Percentiles rank a stretch among this genome's conserved stretches.
phyloP scores from a whole-genome alignment of 257 asterid genomes.

The Schizonepeta tenuifolia region DNA sequence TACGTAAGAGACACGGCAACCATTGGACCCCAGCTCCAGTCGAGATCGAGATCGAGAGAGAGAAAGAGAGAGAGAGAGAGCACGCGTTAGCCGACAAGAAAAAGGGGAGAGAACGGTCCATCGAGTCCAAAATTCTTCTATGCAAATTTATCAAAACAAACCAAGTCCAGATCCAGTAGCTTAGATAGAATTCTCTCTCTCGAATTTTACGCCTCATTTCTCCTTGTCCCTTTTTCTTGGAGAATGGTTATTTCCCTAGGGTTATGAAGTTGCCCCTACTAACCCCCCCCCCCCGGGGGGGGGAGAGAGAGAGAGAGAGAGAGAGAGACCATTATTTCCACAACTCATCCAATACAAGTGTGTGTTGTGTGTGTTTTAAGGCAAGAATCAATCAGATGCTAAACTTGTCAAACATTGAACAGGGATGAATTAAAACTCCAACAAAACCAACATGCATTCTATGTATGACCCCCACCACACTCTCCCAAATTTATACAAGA shows the following conservation, averaged over 20 bases:
- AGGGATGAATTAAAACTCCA: neutral
- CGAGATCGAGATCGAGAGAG: too few relatives aligned
- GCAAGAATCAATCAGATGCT: neutral
- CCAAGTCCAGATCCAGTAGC: neutral
- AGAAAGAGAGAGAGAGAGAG: neutral
- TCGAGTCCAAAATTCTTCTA: neutral
- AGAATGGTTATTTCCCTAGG: neutral
- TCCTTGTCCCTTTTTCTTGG: neutral
- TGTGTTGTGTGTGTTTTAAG: too few relatives aligned
- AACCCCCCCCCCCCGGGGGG: neutral
- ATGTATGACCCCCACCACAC: constrained; percentile 13
- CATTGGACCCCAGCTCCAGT: neutral
- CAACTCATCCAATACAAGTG: neutral
- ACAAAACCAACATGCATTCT: neutral
- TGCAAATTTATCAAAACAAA: neutral
- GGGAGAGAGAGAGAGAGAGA: neutral
- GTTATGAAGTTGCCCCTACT: too few relatives aligned
- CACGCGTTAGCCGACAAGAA: neutral
- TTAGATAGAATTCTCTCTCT: neutral
- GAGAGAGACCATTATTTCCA: neutral
- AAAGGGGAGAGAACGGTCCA: neutral
- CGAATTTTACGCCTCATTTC: neutral
- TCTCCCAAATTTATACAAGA: neutral
- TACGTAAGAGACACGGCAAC: neutral
- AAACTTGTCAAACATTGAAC: constrained; percentile 5